These are phyloP conservation scores for Hortiboletus flavorubellus DNA, from an alignment of 768 basidiomycete genomes.

Conservation along the genomic window DNA sequence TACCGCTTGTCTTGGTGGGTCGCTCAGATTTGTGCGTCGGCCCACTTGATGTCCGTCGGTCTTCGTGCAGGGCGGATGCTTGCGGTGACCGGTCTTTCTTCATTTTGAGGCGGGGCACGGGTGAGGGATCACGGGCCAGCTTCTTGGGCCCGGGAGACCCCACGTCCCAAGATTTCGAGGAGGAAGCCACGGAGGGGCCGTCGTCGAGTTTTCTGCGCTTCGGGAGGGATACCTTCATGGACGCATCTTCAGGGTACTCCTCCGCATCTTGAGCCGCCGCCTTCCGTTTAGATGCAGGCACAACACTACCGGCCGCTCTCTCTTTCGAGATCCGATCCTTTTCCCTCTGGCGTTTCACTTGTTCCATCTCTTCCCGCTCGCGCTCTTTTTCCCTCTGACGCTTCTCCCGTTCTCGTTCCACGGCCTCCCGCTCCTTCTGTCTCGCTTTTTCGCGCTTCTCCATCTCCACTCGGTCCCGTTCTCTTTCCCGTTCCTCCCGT, in stretches of 20 bases:
- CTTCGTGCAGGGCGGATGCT: constrained; percentile 11
- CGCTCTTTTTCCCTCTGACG: constrained; percentile 22
- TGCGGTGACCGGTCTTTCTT: constrained; percentile 37
- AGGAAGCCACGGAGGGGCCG: constrained; percentile 13
- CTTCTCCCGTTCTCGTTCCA: constrained; percentile 26
- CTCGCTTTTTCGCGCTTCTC: constrained; percentile 23
- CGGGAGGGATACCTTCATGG: constrained; percentile 11
- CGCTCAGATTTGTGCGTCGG: constrained; percentile 20
- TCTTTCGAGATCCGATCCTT: constrained; percentile 25
- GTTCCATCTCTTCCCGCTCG: constrained; percentile 23
- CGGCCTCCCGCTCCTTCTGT: constrained; percentile 20
- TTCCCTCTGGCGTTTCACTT: constrained; percentile 21
- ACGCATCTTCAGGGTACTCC: constrained; percentile 20
- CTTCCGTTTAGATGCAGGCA: constrained; percentile 39
- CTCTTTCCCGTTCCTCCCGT: constrained; percentile 23
- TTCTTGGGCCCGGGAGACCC: constrained; percentile 34
- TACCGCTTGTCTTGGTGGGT: constrained; percentile 13
- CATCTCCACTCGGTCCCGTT: constrained; percentile 13
- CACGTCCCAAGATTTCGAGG: constrained; percentile 23
- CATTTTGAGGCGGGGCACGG: constrained; percentile 30
- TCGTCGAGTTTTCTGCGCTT: constrained; percentile 48
- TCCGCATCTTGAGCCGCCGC: constrained; percentile 30
- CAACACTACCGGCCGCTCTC: constrained; percentile 10
- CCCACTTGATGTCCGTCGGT: constrained; percentile 6
- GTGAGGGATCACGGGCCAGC: constrained; percentile 27